A percentile compares a stretch with the other conserved stretches of the same genome.
phyloP scores from a whole-genome alignment of 257 asterid genomes.

The Gentiana dahurica region DNA sequence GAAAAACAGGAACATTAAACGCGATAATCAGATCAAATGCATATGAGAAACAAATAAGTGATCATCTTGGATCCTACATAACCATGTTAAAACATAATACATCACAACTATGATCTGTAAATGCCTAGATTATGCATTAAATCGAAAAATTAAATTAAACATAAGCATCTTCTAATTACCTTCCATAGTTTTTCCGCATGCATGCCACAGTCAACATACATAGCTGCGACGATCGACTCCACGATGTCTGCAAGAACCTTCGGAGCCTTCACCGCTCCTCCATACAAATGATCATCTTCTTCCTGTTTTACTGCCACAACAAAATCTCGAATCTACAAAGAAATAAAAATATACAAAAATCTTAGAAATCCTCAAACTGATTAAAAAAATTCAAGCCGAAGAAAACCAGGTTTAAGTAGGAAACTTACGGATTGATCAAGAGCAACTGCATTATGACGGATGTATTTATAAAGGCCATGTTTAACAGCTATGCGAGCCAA shows the following conservation, averaged over 20 bases:
- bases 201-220: slow-evolving; percentile 32
- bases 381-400: neutral
- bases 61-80: no score
- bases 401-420: neutral
- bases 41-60: no score
- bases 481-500: slow-evolving; percentile 75
- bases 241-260: no score
- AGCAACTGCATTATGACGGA: slow-evolving; percentile 44
- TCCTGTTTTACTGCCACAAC: slow-evolving; percentile 39
- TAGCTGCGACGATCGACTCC: slow-evolving; percentile 20
- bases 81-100: no score
- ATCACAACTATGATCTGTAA: no score
- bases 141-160: no score
- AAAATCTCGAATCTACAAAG: slow-evolving; percentile 57
- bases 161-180: slow-evolving; percentile 7
- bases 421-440: slow-evolving; percentile 41
- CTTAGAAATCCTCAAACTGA: neutral
- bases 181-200: slow-evolving; percentile 22
- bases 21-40: no score
- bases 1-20: neutral
- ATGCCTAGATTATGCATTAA: no score
- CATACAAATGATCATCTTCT: slow-evolving; percentile 40
- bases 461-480: slow-evolving; percentile 39
- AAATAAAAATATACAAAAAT: neutral
- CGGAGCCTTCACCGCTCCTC: slow-evolving; percentile 30